Base-by-base conservation (phyloP, 1,139 yeast species). In the Zygosaccharomyces sapae region DNA sequence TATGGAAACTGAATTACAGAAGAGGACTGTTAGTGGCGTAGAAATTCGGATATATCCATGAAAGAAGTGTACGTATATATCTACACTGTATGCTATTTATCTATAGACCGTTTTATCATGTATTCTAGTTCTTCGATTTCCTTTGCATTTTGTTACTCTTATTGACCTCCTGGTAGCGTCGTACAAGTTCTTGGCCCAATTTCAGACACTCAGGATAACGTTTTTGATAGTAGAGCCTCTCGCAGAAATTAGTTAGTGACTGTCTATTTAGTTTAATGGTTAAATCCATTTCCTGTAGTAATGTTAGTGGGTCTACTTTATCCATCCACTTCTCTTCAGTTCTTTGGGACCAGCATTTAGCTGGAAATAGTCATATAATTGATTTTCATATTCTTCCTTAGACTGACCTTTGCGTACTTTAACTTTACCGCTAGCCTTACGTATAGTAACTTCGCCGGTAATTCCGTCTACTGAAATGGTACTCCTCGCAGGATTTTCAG, bases 21-120 rank as follows among this genome's bases (percentile, higher is more conserved):
- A 76, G 57, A 66, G 90, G 39, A 70, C 68, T 54, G 78, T 81
- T 1, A 80, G 87, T 52, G 80, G 74, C 30, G 71, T 84, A 10
- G 87, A 83, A 61, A 59, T 77, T 12, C 72, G 73, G 49, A 71
- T 83, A 10, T 74, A 73, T 69, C 52, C 56, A 10, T 51, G 47
- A 43, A n/a, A n/a, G n/a, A n/a, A n/a, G n/a, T n/a, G n/a, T n/a
- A n/a, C n/a, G n/a, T n/a, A n/a, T n/a, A 16, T n/a, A n/a, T n/a
- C n/a, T n/a, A n/a, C n/a, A n/a, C n/a, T 39, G n/a, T 29, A 36
- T 33, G n/a, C 45, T 37, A 35, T 18, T 40, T 53, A 39, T 45
- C 43, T 4, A 38, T 38, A 52, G 83, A 78, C 39, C 66, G 63
- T 25, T 66, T 61, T 48, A 71, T 70, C 49, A 80, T 70, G 43